Percentiles rank a stretch among this genome's conserved stretches.
Evolutionary conservation across 257 asterid genomes (phyloP).

Genomic region (Parsonsia alboflavescens): DNA sequence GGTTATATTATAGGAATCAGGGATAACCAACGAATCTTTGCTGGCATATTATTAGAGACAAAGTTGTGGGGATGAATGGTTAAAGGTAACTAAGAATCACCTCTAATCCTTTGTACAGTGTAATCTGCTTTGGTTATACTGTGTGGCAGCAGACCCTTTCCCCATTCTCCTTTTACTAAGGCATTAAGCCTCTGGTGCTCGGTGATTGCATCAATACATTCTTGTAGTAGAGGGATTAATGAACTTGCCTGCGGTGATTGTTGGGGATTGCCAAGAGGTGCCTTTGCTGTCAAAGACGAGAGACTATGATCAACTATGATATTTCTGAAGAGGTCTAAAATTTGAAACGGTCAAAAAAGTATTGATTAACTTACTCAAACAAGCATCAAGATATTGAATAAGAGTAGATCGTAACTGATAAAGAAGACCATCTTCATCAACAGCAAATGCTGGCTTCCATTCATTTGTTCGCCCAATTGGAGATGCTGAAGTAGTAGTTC

Average conservation of each 20-base stretch:
- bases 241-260: slow-evolving; percentile 52
- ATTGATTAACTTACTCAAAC: slow-evolving; percentile 39
- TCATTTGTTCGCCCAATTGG: slow-evolving; percentile 54
- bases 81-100: slow-evolving; percentile 33
- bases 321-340: not conserved
- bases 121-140: slow-evolving; percentile 70
- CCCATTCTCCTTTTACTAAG: slow-evolving; percentile 93
- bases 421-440: slow-evolving; percentile 87
- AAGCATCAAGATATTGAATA: slow-evolving; percentile 65
- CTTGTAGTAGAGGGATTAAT: slow-evolving; percentile 57
- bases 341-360: slow-evolving; percentile 1
- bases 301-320: slow-evolving; percentile 4
- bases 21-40: not conserved
- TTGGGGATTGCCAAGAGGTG: slow-evolving; percentile 46
- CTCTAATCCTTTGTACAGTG: slow-evolving; percentile 70
- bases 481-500: slow-evolving; percentile 42
- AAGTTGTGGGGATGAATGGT: not conserved
- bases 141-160: slow-evolving; percentile 86
- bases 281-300: slow-evolving; percentile 44
- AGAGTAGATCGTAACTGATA: slow-evolving; percentile 76
- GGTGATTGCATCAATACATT: slow-evolving; percentile 73
- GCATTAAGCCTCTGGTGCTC: slow-evolving; percentile 92
- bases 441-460: slow-evolving; percentile 81
- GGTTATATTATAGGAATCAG: not conserved
- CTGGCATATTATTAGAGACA: not conserved